These are phyloP conservation scores for Calocybe cyanea DNA, from an alignment of 768 basidiomycete species.

Conservation along the genomic window DNA sequence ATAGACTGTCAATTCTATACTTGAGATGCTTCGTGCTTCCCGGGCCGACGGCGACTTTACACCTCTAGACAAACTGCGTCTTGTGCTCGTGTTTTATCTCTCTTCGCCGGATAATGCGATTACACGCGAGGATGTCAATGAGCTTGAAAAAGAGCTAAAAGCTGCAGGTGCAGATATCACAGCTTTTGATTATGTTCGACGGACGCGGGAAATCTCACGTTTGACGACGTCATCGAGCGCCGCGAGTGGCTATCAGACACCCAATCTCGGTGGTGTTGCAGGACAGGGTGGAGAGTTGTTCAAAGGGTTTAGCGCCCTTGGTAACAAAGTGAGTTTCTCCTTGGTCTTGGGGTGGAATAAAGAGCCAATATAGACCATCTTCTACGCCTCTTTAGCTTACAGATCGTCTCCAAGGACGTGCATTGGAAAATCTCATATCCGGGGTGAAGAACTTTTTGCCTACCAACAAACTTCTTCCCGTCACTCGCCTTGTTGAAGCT, in stretches of 20 bases:
- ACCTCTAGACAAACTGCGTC: slow-evolving; percentile 83
- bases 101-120: slow-evolving; percentile 78
- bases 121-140: slow-evolving; percentile 82
- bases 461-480: slow-evolving; percentile 86
- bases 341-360: not conserved
- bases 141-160: slow-evolving; percentile 85
- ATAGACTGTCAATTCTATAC: slow-evolving; percentile 73
- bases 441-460: slow-evolving; percentile 98
- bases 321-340: slow-evolving; percentile 65
- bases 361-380: no score
- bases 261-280: slow-evolving; percentile 52
- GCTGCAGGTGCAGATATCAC: slow-evolving; percentile 73
- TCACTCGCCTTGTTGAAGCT: slow-evolving; percentile 91
- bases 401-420: slow-evolving; percentile 89
- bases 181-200: slow-evolving; percentile 91
- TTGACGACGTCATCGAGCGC: slow-evolving; percentile 73
- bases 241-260: slow-evolving; percentile 62
- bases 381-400: slow-evolving; percentile 58
- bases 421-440: slow-evolving; percentile 94
- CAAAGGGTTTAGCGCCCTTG: slow-evolving; percentile 89
- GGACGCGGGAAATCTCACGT: slow-evolving; percentile 84
- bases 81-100: slow-evolving; percentile 94
- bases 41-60: slow-evolving; percentile 64
- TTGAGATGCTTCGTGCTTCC: slow-evolving; percentile 80
- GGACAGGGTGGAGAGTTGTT: slow-evolving; percentile 85